phyloP scores from a whole-genome alignment of 148 eudicot species.

The Camellia lanceoleosa region DNA sequence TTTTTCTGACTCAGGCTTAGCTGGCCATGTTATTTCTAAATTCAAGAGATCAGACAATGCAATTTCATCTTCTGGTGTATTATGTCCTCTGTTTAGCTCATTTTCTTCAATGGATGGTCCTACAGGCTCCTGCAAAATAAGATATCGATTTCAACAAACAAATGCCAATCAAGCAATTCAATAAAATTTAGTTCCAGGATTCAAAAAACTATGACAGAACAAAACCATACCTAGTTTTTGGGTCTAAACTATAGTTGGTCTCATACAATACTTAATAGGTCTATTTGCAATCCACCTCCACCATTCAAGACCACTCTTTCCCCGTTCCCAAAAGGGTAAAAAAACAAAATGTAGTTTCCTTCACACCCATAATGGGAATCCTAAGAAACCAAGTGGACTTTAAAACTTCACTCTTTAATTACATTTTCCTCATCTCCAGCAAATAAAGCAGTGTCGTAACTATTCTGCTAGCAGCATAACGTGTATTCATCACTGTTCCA shows the following conservation, averaged over 20 bases:
- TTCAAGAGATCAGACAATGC: conserved; percentile 62
- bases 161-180: not conserved
- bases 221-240: not conserved
- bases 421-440: not conserved
- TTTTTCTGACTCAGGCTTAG: conserved; percentile 38
- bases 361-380: too few species aligned
- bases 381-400: not conserved
- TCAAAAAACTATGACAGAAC: not conserved
- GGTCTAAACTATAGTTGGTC: not conserved
- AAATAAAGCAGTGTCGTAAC: too few species aligned
- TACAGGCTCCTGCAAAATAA: conserved; percentile 55
- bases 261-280: too few species aligned
- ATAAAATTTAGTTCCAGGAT: not conserved
- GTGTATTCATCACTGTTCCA: not conserved
- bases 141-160: conserved; percentile 11
- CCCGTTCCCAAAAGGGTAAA: too few species aligned
- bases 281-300: not conserved
- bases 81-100: conserved; percentile 40
- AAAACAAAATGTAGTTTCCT: too few species aligned
- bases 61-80: conserved; percentile 37
- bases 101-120: conserved; percentile 38
- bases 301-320: not conserved
- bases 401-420: too few species aligned
- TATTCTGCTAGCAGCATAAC: too few species aligned
- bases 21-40: conserved; percentile 64